Evolutionary conservation across 345 rosid genomes (phyloP), one percentile per base, ranked within the genome.

Genomic region (Cochlearia excelsa): DNA sequence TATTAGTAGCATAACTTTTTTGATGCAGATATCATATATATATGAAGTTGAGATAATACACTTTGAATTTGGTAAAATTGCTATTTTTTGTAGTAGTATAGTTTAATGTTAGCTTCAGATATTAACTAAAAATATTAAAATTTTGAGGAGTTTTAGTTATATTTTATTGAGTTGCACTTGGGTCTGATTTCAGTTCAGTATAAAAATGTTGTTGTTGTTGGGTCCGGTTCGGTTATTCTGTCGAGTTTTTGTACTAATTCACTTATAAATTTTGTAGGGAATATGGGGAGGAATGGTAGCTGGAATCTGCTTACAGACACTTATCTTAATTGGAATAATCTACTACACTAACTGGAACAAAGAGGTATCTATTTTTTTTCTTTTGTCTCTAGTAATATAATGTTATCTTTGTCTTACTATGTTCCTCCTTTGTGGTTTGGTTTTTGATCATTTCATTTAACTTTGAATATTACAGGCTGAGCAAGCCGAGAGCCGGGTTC

Each of bases 281-380:
- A 80, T 91, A 50, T 91, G 98, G 98, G 81, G 88, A 28, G 98
- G 98, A n/a, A 86, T 88, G 96, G 82, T 86, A 5, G 95, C 84
- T 51, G 98, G 98, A 46, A 81, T 88, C 31, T 67, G 68, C 44
- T 66, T 91, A 67, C 98, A 91, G 59, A 91, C 95, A 49, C 4
- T 84, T 44, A 81, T 81, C 63, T 72, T 88, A 73, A 61, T 88
- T 51, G 66, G 80, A 35, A 50, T 91, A 45, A 81, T 87, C 50
- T 79, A 86, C 61, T 6, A 71, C 37, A 91, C 95, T 44, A 84
- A 88, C 70, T 91, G 96, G 96, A 74, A 64, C 30, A 85, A 29
- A 73, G 96, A 91, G 76, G 98, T 91, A 37, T 39, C 7, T 39
- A 16, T 16, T 16, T 16, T 16, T 16, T 16, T 16, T 16, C 23